phyloP scores from a whole-genome alignment of 2,329 filamentous ascomycete genomes.

The Epichloe gansuensis region DNA sequence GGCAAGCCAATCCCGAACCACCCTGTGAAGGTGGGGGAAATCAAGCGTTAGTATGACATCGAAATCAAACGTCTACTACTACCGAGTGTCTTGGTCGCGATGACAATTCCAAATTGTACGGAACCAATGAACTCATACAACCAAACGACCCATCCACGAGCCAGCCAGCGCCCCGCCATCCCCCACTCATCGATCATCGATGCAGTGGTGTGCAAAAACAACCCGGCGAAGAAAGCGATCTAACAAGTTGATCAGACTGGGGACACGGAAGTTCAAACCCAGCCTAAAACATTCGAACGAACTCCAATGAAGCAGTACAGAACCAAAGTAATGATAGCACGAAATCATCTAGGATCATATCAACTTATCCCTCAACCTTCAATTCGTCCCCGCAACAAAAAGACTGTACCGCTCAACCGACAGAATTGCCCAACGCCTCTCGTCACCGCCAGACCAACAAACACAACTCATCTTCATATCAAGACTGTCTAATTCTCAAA shows the following conservation, averaged over 20 bases:
- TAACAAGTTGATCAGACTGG: not conserved
- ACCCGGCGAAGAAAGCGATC: not conserved
- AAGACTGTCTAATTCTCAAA: no score
- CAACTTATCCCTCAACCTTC: no score
- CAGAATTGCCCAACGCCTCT: not conserved
- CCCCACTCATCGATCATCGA: not conserved
- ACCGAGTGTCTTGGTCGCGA: not conserved
- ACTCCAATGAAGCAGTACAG: not conserved
- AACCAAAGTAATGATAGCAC: not conserved
- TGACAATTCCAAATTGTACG: not conserved
- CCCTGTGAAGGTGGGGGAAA: not conserved
- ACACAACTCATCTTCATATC: no score
- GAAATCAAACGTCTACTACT: not conserved
- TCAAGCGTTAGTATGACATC: not conserved
- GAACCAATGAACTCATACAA: not conserved
- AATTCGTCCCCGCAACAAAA: not conserved
- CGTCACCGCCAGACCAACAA: no score
- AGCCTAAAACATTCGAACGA: not conserved
- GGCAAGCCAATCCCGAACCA: not conserved
- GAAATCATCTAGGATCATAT: no score
- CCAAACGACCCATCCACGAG: not conserved
- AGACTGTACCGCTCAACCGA: not conserved
- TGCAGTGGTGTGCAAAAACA: not conserved
- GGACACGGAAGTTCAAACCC: not conserved
- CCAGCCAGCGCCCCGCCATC: not conserved